A percentile compares a stretch with the other conserved stretches of the same genome.
Conservation (phyloP, 164 flowering plant genomes). For the Stephania yunnanensis region DNA sequence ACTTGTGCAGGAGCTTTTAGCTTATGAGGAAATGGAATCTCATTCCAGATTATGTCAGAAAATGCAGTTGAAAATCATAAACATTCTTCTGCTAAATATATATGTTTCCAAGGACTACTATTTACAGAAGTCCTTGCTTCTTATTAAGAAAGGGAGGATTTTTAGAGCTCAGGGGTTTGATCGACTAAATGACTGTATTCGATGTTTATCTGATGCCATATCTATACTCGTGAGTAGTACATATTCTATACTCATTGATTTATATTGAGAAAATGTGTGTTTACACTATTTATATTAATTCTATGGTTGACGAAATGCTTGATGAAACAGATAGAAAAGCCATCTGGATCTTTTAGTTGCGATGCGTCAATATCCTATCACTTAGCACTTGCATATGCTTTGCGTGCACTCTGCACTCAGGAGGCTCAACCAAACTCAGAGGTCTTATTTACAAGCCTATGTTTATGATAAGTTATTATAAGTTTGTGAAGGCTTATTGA, state of each 20-base stretch:
- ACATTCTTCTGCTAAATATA: slow-evolving; percentile 48
- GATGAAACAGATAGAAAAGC: slow-evolving; percentile 31
- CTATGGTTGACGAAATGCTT: slow-evolving; percentile 10
- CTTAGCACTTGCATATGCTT: slow-evolving; percentile 58
- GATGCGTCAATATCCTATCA: slow-evolving; percentile 32
- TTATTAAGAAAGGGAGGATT: slow-evolving; percentile 49
- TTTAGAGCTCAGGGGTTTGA: slow-evolving; percentile 43
- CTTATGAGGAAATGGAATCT: slow-evolving; percentile 49
- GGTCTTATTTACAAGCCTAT: slow-evolving; percentile 39
- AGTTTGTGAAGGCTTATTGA: not conserved
- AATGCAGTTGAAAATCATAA: slow-evolving; percentile 56
- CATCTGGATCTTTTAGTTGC: slow-evolving; percentile 9
- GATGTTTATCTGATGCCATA: slow-evolving; percentile 71
- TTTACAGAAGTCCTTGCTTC: slow-evolving; percentile 43
- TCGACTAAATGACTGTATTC: slow-evolving; percentile 40
- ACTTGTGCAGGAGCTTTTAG: slow-evolving; percentile 57
- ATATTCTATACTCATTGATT: not conserved
- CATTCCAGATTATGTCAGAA: slow-evolving; percentile 39
- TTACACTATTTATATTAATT: not conserved
- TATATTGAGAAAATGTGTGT: not conserved
- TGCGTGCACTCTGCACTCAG: slow-evolving; percentile 61
- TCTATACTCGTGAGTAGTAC: slow-evolving; percentile 43
- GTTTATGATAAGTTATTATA: slow-evolving; percentile 15
- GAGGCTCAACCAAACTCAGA: slow-evolving; percentile 60
- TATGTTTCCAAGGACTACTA: slow-evolving; percentile 33